Base-by-base conservation (phyloP, 805 yeast species). In the Kurtzmaniella fragi region DNA sequence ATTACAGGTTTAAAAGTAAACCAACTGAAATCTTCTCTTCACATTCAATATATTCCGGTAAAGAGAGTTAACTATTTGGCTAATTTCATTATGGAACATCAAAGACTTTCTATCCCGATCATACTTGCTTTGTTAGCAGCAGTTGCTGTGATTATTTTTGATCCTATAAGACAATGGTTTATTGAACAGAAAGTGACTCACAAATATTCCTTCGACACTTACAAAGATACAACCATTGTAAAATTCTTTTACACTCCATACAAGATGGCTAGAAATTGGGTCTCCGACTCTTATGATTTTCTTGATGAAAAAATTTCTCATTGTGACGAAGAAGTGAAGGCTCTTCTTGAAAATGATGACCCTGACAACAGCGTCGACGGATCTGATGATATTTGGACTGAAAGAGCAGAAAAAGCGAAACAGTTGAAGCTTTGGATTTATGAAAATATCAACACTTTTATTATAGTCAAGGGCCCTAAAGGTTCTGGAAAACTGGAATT, bases 401-500 rank as follows among this genome's bases (percentile, higher is more conserved):
- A 89, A 50, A 67, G 96, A 32, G 59, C 68, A 29, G 84, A 80
- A 38, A 75, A 77, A 43, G 78, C 83, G 1, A 78, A 80, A 41
- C 87, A 84, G 46, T 54, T 93, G 40, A 75, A 73, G 47, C 65
- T 84, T 48, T 85, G 95, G 93, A 65, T 93, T 5, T 80, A 79
- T 42, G 99, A 93, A 57, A 90, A 89, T 45, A 80, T 81, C n/a
- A 82, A 84, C 56, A 87, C 97, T 1, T 93, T 89, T 55, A 89
- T 91, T 17, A 78, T 93, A 3, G 80, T 93, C 2, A 78, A 82
- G 45, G 99, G 99, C 10, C 98, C 99, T 4, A 75, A 87, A 47
- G 99, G 99, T 4, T 80, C 95, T n/a, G 99, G 98, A 16, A 91
- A 93, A 52, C 75, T 80, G 43, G 91, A 81, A 43, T 64, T 88